phyloP scores from a whole-genome alignment of 2,329 filamentous ascomycete species.

The Gaeumannomyces sp. region DNA sequence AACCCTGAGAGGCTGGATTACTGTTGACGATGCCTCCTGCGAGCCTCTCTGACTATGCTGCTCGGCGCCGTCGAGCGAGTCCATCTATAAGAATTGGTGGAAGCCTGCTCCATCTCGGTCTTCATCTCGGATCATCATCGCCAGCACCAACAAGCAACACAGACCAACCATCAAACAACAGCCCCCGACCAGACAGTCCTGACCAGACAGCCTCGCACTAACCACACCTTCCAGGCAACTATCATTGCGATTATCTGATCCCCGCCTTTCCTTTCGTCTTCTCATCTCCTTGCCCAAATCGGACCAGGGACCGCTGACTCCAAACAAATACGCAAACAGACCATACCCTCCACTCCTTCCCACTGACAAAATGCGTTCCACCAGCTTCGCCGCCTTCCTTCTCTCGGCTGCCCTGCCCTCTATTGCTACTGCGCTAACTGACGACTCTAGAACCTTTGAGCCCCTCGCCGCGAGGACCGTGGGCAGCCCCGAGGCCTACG shows the following conservation, averaged over 20 bases:
- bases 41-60: no score
- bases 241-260: neutral
- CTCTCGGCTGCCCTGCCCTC: slow-evolving; percentile 1
- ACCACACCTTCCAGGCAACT: no score
- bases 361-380: neutral
- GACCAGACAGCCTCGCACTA: no score
- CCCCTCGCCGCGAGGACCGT: neutral
- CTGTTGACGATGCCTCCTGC: no score
- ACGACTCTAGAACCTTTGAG: neutral
- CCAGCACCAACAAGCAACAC: neutral
- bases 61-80: no score
- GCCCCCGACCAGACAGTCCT: neutral
- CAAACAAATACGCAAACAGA: no score
- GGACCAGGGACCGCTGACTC: no score
- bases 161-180: neutral
- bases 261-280: neutral
- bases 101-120: neutral
- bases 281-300: neutral
- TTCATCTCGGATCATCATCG: neutral
- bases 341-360: neutral
- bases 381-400: neutral
- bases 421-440: neutral
- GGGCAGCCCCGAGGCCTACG: neutral
- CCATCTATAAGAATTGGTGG: neutral
- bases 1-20: no score